A percentile compares a stretch with the other conserved stretches of the same genome.
Evolutionary conservation across 768 basidiomycete species (phyloP).

Genomic region (Sarcodon aspratus): DNA sequence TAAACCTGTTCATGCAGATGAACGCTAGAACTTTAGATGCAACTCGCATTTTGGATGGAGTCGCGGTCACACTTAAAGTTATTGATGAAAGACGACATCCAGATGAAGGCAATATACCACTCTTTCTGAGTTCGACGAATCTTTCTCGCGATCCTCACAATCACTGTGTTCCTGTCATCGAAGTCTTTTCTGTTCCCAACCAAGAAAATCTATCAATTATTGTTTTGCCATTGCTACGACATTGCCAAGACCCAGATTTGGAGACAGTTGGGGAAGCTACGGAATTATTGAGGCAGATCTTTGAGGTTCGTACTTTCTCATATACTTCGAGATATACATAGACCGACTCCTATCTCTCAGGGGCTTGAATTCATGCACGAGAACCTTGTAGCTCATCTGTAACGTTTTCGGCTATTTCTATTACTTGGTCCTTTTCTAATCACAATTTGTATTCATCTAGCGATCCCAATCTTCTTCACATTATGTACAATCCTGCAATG

Average conservation of each 20-base stretch:
- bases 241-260: constrained; percentile 17
- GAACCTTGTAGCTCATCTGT: constrained; percentile 26
- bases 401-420: neutral
- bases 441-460: constrained; percentile 5
- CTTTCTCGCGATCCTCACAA: constrained; percentile 13
- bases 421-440: neutral
- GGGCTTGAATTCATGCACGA: constrained; percentile 26
- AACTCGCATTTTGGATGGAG: constrained; percentile 9
- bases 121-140: constrained; percentile 10
- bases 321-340: neutral
- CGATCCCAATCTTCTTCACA: constrained; percentile 9
- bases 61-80: constrained; percentile 10
- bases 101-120: constrained; percentile 14
- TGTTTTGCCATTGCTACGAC: constrained; percentile 22
- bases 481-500: constrained; percentile 4
- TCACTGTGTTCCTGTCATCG: constrained; percentile 14
- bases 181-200: constrained; percentile 9
- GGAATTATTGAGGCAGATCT: constrained; percentile 19
- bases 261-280: constrained; percentile 24
- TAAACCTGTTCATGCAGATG: neutral
- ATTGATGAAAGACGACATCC: constrained; percentile 7
- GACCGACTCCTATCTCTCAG: constrained; percentile 6
- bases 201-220: constrained; percentile 9
- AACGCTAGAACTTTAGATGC: constrained; percentile 11
- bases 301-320: constrained; percentile 16